Evolutionary conservation across 495 filamentous ascomycete genomes (phyloP).

Genomic region (Ramalina peruviana): DNA sequence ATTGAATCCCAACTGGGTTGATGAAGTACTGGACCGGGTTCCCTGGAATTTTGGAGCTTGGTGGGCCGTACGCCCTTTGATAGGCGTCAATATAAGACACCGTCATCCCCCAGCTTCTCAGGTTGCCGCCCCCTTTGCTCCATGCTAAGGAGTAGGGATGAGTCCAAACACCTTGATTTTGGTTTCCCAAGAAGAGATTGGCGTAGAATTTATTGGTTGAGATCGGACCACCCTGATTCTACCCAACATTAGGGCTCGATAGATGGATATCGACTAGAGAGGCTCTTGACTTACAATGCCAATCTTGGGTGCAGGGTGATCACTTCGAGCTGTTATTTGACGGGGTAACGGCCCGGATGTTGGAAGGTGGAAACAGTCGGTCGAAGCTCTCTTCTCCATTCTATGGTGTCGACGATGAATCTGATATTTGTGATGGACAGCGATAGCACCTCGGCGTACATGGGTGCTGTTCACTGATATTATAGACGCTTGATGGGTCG

Average conservation of each 20-base stretch:
- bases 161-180: constrained; percentile 58
- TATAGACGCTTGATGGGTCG: too few species aligned
- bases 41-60: constrained; percentile 32
- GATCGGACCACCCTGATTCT: constrained; percentile 38
- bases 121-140: constrained; percentile 52
- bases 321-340: constrained; percentile 34
- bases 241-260: constrained; percentile 17
- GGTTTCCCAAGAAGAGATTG: constrained; percentile 70
- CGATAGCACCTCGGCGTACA: neutral
- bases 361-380: constrained; percentile 45
- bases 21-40: constrained; percentile 56
- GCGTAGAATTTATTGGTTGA: constrained; percentile 88
- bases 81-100: constrained; percentile 55
- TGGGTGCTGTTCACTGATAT: neutral
- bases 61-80: constrained; percentile 49
- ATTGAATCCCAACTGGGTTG: constrained; percentile 71
- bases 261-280: constrained; percentile 28
- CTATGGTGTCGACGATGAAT: constrained; percentile 23
- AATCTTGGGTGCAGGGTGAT: constrained; percentile 36
- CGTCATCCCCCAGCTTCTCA: constrained; percentile 61
- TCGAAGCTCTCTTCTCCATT: constrained; percentile 19
- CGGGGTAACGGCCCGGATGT: constrained; percentile 42
- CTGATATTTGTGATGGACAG: neutral
- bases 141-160: constrained; percentile 77
- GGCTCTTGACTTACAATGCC: constrained; percentile 29